phyloP scores from a whole-genome alignment of 805 yeast species.

The Dipodascopsis tothii region DNA sequence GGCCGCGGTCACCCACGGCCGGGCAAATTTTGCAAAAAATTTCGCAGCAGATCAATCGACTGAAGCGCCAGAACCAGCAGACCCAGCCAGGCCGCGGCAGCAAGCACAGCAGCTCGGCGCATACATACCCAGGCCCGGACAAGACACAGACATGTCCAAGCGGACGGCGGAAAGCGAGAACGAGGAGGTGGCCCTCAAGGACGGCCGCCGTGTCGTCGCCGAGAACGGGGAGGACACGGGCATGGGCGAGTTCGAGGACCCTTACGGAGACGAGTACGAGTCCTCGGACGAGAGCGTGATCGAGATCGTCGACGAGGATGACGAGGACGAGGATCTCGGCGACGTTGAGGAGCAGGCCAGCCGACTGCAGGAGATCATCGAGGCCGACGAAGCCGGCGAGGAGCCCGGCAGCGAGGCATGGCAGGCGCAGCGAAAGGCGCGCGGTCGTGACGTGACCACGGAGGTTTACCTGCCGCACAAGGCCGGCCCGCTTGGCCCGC shows the following conservation, averaged over 20 bases:
- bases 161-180: slow-evolving; percentile 25
- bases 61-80: too few relatives aligned
- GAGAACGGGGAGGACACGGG: slow-evolving; percentile 27
- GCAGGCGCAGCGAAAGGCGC: background rate
- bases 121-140: too few relatives aligned
- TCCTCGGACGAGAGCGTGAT: slow-evolving; percentile 33
- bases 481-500: slow-evolving; percentile 86
- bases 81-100: too few relatives aligned
- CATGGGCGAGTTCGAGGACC: slow-evolving; percentile 55
- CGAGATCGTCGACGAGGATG: slow-evolving; percentile 67
- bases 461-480: slow-evolving; percentile 75
- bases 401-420: background rate
- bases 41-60: too few relatives aligned
- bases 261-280: slow-evolving; percentile 45
- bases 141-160: background rate
- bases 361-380: slow-evolving; percentile 20
- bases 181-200: slow-evolving; percentile 36
- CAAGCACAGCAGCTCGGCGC: too few relatives aligned
- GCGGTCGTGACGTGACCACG: too few relatives aligned
- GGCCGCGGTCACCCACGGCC: too few relatives aligned
- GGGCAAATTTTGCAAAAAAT: too few relatives aligned
- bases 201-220: slow-evolving; percentile 11
- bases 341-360: slow-evolving; percentile 40
- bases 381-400: slow-evolving; percentile 26
- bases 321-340: slow-evolving; percentile 80